A percentile compares a stretch with the other conserved stretches of the same genome.
These are phyloP conservation scores for Solanum boliviense DNA, from an alignment of 257 asterid genomes.

Conservation along the genomic window DNA sequence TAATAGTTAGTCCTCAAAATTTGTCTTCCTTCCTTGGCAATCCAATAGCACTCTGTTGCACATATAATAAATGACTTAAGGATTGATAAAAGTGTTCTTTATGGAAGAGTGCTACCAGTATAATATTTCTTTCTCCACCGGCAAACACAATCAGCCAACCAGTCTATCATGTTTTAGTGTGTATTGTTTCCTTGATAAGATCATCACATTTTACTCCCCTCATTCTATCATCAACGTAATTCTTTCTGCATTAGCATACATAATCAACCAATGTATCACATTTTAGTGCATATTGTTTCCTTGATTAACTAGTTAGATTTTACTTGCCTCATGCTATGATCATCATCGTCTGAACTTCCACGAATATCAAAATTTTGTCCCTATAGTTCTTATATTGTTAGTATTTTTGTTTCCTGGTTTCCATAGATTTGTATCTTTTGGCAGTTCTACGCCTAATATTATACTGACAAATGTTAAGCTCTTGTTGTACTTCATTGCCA, in stretches of 20 bases:
- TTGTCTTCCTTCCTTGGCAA: not conserved
- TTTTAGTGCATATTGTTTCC: not conserved
- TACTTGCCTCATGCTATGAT: not conserved
- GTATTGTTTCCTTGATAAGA: not conserved
- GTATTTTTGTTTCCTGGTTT: not conserved
- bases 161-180: not conserved
- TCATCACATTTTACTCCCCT: not conserved
- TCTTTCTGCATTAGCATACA: not conserved
- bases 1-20: not conserved
- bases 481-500: not conserved
- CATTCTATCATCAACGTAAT: not conserved
- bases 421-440: not conserved
- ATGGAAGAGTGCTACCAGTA: not conserved
- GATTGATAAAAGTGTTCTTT: not conserved
- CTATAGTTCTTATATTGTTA: not conserved
- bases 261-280: not conserved
- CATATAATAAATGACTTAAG: not conserved
- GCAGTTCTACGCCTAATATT: not conserved
- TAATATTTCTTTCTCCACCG: not conserved
- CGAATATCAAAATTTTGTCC: not conserved
- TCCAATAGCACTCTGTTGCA: not conserved
- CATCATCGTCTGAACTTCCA: not conserved
- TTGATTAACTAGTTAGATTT: not conserved
- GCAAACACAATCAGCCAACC: not conserved
- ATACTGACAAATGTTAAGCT: not conserved